Percentiles rank a stretch among this genome's conserved stretches.
Conservation (phyloP, 768 basidiomycete species). For the Scleroderma bovista region DNA sequence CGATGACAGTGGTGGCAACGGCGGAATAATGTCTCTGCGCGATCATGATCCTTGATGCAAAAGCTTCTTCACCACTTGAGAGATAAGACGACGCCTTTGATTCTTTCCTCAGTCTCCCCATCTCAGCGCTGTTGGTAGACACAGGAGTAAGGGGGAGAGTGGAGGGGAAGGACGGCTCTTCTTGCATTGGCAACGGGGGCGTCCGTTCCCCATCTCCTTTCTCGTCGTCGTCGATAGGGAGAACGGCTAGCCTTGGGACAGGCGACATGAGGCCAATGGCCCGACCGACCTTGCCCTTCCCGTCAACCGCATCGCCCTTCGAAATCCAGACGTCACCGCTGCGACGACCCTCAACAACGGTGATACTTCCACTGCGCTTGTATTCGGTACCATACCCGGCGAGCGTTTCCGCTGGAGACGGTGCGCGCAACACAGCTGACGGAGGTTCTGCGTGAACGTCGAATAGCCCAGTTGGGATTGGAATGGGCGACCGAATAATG, state of each 20-base stretch:
- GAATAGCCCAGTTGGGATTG: conserved; percentile 63
- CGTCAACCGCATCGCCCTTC: conserved; percentile 67
- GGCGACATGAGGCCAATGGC: conserved; percentile 60
- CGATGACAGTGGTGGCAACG: conserved; percentile 57
- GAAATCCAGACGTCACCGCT: conserved; percentile 73
- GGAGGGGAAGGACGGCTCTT: conserved; percentile 41
- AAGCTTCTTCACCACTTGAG: conserved; percentile 46
- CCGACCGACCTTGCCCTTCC: conserved; percentile 55
- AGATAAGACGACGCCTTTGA: conserved; percentile 53
- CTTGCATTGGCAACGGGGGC: conserved; percentile 59
- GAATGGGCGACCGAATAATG: conserved; percentile 54
- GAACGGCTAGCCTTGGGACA: conserved; percentile 61
- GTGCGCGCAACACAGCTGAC: conserved; percentile 36
- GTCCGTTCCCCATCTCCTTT: conserved; percentile 38
- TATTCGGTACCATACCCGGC: conserved; percentile 32
- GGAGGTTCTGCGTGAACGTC: conserved; percentile 43
- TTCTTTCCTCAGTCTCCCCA: conserved; percentile 46
- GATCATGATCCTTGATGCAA: conserved; percentile 57
- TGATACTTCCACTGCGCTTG: conserved; percentile 57
- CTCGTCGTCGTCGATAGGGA: conserved; percentile 45
- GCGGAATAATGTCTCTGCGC: conserved; percentile 71
- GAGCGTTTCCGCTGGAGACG: conserved; percentile 37
- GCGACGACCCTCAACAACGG: conserved; percentile 63
- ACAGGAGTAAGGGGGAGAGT: conserved; percentile 47
- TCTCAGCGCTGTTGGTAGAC: conserved; percentile 52